These are phyloP conservation scores for Saccharomyces hybrid DNA, from an alignment of 1,139 yeast genomes.

Conservation along the genomic window DNA sequence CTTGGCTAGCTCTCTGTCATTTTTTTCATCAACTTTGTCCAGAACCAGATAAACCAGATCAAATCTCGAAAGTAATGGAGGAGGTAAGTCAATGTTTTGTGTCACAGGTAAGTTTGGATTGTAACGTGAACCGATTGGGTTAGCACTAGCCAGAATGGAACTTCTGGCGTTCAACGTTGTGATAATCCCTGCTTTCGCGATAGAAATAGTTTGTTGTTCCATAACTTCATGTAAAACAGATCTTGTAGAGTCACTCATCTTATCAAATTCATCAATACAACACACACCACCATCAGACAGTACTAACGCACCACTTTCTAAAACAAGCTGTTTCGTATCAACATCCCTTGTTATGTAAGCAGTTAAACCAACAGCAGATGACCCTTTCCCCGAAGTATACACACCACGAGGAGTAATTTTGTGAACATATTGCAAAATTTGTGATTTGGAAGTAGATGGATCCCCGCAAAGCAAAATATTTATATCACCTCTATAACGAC, in stretches of 20 bases:
- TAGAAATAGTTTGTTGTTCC: constrained; percentile 98
- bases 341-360: constrained; percentile 93
- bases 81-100: constrained; percentile 90
- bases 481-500: constrained; percentile 91
- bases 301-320: constrained; percentile 94
- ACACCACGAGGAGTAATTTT: constrained; percentile 97
- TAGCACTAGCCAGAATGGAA: constrained; percentile 90
- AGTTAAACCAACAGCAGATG: constrained; percentile 97
- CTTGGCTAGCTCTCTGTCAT: constrained; percentile 79
- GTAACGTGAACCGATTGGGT: constrained; percentile 94
- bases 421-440: constrained; percentile 86
- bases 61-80: constrained; percentile 88
- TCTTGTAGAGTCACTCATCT: constrained; percentile 90
- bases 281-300: constrained; percentile 97
- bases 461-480: constrained; percentile 91
- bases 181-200: constrained; percentile 96
- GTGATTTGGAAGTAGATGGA: constrained; percentile 96
- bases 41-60: constrained; percentile 86
- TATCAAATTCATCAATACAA: constrained; percentile 97
- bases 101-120: constrained; percentile 92
- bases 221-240: constrained; percentile 96
- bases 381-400: constrained; percentile 96
- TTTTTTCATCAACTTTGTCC: constrained; percentile 82
- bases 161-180: constrained; percentile 95
- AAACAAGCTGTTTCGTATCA: constrained; percentile 85